Base-by-base conservation (phyloP, 2,329 filamentous ascomycete species). In the Daldinia sp. region DNA sequence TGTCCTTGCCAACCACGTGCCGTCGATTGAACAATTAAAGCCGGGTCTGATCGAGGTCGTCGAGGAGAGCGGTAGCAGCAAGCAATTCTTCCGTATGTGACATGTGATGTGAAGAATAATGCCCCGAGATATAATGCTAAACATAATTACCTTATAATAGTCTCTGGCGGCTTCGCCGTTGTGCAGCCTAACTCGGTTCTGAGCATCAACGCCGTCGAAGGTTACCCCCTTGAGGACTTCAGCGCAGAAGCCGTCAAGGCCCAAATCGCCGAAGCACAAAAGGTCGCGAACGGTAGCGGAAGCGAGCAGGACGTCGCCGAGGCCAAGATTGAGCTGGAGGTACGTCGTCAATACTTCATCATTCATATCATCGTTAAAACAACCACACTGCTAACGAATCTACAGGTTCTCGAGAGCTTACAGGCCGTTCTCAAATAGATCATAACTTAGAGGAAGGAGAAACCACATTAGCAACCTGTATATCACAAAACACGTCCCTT, bases 251-350 rank as follows among this genome's bases (percentile, higher is more conserved):
- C 92, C 71, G 92, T 99, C 79, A 88, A 87, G 77, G 87, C 90
- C 77, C 94, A 97, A 85, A 93, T 98, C 74, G 82, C 92, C 65
- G 95, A 99, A 85, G 93, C 94, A 70, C 92, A 97, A 83, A 98
- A 97, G 89, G 90, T 98, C 77, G 93, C 90, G 74, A 88, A 82
- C 79, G 95, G 95, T 76, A 88, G 85, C 77, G 95, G 94, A 76
- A 97, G 93, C 80, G 95, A 97, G 87, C 90, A 93, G 83, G 95
- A 98, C 77, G 92, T 98, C 81, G 94, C 94, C 70, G 95, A 99
- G 88, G 95, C 95, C 72, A 98, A 97, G 88, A 94, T 99, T 79
- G 94, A 98, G 87, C 83, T 99, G 73, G 95, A 99, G 93, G 94
- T 97, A 81, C 77, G 81, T 77, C 78, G 17, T 27, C 32, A 8